Evolutionary conservation across 73 alveolate species (phyloP).

Genomic region (Paramecium tetraurelia): DNA sequence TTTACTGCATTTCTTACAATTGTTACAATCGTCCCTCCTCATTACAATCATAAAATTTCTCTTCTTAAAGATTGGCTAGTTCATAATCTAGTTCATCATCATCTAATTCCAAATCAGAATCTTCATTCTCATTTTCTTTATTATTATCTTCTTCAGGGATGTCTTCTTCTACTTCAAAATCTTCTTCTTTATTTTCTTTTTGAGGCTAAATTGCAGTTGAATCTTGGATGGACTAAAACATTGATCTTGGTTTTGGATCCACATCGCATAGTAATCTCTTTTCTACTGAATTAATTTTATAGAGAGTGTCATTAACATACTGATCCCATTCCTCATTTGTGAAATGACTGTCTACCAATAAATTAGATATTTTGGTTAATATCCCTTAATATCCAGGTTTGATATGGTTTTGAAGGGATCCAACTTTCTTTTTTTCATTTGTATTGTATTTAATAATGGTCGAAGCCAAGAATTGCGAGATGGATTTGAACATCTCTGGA

Average conservation of each 20-base stretch:
- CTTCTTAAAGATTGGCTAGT: neutral
- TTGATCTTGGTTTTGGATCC: slow-evolving; percentile 1
- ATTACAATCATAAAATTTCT: slow-evolving; percentile 15
- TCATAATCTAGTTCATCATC: too few species aligned
- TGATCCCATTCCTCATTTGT: neutral
- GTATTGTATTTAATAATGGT: neutral
- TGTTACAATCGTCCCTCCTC: neutral
- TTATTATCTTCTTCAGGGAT: neutral
- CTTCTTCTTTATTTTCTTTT: neutral
- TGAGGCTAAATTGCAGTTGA: neutral
- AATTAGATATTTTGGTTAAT: neutral
- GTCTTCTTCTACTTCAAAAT: neutral
- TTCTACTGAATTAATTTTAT: neutral
- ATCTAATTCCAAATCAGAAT: neutral
- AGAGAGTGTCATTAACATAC: neutral
- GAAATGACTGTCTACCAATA: neutral
- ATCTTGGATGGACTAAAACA: neutral
- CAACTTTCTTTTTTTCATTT: neutral
- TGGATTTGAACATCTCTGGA: neutral
- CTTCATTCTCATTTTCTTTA: neutral
- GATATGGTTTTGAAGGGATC: neutral
- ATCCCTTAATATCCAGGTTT: slow-evolving; percentile 19
- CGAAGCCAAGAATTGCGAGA: neutral
- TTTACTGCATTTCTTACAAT: neutral
- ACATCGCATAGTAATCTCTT: neutral